These are phyloP conservation scores for Magnaporthiopsis rhizophila DNA, from an alignment of 2,329 filamentous ascomycete genomes.

Conservation along the genomic window DNA sequence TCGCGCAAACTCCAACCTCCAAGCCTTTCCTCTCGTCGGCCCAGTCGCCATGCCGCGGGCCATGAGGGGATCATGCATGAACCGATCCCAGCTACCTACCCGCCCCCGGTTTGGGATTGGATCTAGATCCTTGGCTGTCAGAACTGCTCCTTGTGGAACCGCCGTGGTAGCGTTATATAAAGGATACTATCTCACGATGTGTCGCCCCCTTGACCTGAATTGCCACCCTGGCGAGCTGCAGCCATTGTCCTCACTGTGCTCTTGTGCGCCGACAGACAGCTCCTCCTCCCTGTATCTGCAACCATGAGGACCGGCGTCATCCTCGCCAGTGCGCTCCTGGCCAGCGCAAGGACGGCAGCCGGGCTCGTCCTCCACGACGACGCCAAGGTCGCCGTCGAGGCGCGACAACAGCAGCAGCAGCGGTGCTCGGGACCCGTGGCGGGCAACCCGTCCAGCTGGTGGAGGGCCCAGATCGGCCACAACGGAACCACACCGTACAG, in stretches of 20 bases:
- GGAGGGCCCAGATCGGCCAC: constrained; percentile 19
- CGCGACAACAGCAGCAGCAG: background rate
- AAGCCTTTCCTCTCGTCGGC: too few species aligned
- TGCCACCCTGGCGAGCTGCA: too few species aligned
- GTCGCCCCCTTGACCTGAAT: too few species aligned
- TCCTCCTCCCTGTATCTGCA: background rate
- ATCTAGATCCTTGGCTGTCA: too few species aligned
- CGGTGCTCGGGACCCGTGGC: constrained; percentile 5
- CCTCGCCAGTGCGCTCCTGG: background rate
- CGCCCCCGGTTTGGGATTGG: too few species aligned
- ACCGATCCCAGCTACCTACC: background rate
- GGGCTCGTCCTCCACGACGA: background rate
- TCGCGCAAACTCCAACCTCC: background rate
- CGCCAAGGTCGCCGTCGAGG: background rate
- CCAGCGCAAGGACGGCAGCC: background rate
- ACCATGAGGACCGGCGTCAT: background rate
- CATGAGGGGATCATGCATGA: background rate
- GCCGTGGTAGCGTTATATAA: background rate
- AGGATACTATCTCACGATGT: background rate
- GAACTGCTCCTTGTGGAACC: too few species aligned
- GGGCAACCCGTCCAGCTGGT: constrained; percentile 15
- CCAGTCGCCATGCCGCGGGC: background rate
- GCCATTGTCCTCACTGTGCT: too few species aligned
- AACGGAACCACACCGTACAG: constrained; percentile 19
- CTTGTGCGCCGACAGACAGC: too few species aligned